Evolutionary conservation across 2,329 filamentous ascomycete species (phyloP), one percentile per base, ranked within the genome.

Genomic region (Xylariales sp.): DNA sequence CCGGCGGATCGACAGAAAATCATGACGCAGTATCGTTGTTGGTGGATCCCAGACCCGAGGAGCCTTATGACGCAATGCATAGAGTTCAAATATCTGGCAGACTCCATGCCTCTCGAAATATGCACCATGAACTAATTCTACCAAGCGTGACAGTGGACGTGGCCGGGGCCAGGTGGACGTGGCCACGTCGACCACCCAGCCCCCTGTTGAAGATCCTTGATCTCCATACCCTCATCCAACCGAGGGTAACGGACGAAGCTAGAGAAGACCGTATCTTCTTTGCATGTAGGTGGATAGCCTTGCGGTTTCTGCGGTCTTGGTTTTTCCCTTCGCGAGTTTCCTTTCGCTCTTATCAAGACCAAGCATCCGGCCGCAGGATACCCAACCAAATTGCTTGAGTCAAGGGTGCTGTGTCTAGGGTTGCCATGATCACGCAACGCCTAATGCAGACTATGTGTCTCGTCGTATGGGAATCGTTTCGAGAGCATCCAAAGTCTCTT

Each of bases 91-190:
- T n/a, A n/a, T n/a, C n/a, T n/a, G n/a, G n/a, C n/a, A n/a, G n/a
- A n/a, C n/a, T n/a, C n/a, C n/a, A n/a, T n/a, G n/a, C n/a, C n/a
- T n/a, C n/a, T n/a, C n/a, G n/a, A n/a, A n/a, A n/a, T n/a, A n/a
- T n/a, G n/a, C n/a, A n/a, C n/a, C n/a, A n/a, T n/a, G n/a, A n/a
- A n/a, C n/a, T n/a, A n/a, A n/a, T n/a, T n/a, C n/a, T n/a, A n/a
- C n/a, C 56, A 52, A 51, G 52, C 49, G 51, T 55, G 52, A 48
- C 50, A 45, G 57, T 59, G 57, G 57, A 50, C 56, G 52, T 50
- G 43, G 46, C 37, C 46, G 40, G 51, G 47, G n/a, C 57, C 57
- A 58, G 48, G 52, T 51, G 50, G 39, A 31, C 48, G 46, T 46
- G 57, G 57, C 57, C 57, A 59, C 57, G 57, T 59, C 50, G 52